Percentiles rank a stretch among this genome's conserved stretches.
Evolutionary conservation across 352 stramenopile species (phyloP).

Genomic region (Phytophthora litchii): DNA sequence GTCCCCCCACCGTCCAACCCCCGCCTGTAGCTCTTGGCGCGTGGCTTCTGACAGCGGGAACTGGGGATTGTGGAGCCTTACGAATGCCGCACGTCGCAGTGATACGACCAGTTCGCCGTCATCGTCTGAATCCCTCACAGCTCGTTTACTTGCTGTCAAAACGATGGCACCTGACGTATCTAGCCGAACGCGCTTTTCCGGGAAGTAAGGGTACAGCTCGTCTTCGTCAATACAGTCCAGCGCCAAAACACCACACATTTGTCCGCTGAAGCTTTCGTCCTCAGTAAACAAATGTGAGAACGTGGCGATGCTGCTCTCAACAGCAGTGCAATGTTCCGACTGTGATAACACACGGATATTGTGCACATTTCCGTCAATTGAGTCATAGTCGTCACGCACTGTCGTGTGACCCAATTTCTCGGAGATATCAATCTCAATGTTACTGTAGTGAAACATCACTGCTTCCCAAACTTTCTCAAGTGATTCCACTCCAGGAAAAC

Average conservation of each 20-base stretch:
- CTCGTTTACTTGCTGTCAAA: constrained; percentile 16
- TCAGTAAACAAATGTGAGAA: constrained; percentile 24
- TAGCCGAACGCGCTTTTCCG: constrained; percentile 13
- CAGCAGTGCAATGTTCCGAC: constrained; percentile 8
- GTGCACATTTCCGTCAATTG: constrained; percentile 24
- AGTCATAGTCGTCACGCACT: constrained; percentile 43
- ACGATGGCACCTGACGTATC: constrained; percentile 29
- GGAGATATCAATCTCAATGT: constrained; percentile 53
- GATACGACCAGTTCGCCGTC: constrained; percentile 33
- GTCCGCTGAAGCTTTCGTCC: constrained; percentile 11
- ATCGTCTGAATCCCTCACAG: not conserved
- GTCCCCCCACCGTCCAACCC: constrained; percentile 33
- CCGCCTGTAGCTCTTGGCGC: constrained; percentile 25
- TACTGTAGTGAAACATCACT: constrained; percentile 39
- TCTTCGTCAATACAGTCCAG: constrained; percentile 36
- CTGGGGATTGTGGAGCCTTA: constrained; percentile 29
- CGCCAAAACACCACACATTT: constrained; percentile 21
- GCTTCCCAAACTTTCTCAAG: constrained; percentile 41
- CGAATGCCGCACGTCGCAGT: constrained; percentile 26
- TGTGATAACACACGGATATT: constrained; percentile 29
- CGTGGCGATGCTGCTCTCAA: constrained; percentile 30
- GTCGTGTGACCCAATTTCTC: constrained; percentile 41
- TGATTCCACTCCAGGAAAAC: constrained; percentile 33
- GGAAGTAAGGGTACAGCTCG: constrained; percentile 30
- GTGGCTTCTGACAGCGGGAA: constrained; percentile 21